phyloP scores from a whole-genome alignment of 805 yeast genomes.

The Tanozyma kutaoensis region DNA sequence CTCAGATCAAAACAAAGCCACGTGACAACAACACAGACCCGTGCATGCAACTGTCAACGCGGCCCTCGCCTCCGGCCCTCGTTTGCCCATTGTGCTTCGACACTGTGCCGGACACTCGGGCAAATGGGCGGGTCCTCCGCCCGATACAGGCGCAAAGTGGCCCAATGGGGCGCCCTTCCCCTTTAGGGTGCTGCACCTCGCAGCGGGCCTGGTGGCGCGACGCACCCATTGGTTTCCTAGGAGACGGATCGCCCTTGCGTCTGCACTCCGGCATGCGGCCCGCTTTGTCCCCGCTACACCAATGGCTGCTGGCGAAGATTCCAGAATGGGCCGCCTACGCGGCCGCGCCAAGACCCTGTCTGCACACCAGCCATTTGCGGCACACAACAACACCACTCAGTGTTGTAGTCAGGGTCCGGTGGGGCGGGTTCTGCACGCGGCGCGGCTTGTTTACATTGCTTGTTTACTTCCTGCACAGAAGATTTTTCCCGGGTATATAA shows the following conservation, averaged over 20 bases:
- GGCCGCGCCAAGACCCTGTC: background rate
- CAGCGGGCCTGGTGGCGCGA: too few relatives aligned
- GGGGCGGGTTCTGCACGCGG: background rate
- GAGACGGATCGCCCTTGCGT: too few relatives aligned
- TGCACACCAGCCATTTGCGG: background rate
- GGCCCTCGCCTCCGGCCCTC: background rate
- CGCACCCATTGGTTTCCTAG: too few relatives aligned
- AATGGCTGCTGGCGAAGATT: too few relatives aligned
- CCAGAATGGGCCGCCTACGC: too few relatives aligned
- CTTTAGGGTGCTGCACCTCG: too few relatives aligned
- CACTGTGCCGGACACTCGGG: too few relatives aligned
- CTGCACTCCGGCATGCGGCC: too few relatives aligned
- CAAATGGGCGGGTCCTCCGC: too few relatives aligned
- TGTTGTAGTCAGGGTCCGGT: background rate
- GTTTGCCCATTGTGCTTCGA: background rate
- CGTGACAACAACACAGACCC: background rate
- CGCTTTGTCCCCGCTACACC: too few relatives aligned
- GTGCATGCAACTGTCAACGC: background rate
- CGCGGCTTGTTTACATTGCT: background rate
- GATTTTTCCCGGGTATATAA: background rate
- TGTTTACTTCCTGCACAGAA: background rate
- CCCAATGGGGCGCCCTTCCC: too few relatives aligned
- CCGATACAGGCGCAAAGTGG: too few relatives aligned
- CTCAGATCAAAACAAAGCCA: background rate
- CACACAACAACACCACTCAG: background rate